Conservation (phyloP, 768 basidiomycete species). For the Rickenella mellea region DNA sequence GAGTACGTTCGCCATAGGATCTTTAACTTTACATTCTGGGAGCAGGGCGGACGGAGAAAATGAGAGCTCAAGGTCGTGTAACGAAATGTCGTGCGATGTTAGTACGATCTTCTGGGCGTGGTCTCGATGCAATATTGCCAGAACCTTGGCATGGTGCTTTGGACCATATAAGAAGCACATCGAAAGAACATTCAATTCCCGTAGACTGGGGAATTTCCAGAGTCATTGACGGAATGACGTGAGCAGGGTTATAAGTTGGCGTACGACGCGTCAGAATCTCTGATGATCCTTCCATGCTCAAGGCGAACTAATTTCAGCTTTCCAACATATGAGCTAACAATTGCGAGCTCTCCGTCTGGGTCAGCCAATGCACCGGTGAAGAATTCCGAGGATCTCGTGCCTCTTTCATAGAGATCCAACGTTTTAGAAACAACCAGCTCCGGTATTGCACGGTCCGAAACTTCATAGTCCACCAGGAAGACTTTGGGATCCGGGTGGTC, state of each 20-base stretch:
- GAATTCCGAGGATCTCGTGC: conserved; percentile 58
- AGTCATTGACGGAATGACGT: conserved; percentile 4
- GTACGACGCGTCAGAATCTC: conserved; percentile 57
- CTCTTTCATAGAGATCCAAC: conserved; percentile 42
- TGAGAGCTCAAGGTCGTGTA: conserved; percentile 42
- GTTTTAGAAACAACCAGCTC: conserved; percentile 6
- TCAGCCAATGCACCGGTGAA: conserved; percentile 62
- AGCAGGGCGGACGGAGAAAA: conserved; percentile 36
- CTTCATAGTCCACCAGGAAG: conserved; percentile 47
- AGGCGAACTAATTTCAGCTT: conserved; percentile 59
- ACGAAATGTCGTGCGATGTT: conserved; percentile 52
- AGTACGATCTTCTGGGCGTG: conserved; percentile 38
- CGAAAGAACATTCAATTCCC: conserved; percentile 60
- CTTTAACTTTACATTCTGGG: no score
- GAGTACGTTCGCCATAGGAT: neutral
- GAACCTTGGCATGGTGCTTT: conserved; percentile 29
- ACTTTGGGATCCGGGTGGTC: conserved; percentile 74
- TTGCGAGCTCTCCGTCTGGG: conserved; percentile 47
- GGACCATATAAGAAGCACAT: conserved; percentile 45
- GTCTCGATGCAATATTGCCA: conserved; percentile 66
- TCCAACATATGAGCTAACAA: conserved; percentile 59
- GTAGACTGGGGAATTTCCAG: conserved; percentile 31
- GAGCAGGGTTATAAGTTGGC: conserved; percentile 17
- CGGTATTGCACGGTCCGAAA: conserved; percentile 12
- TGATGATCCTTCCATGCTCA: conserved; percentile 41